phyloP scores from a whole-genome alignment of 1,284 basidiomycete genomes.

The Cystobasidium slooffiae region DNA sequence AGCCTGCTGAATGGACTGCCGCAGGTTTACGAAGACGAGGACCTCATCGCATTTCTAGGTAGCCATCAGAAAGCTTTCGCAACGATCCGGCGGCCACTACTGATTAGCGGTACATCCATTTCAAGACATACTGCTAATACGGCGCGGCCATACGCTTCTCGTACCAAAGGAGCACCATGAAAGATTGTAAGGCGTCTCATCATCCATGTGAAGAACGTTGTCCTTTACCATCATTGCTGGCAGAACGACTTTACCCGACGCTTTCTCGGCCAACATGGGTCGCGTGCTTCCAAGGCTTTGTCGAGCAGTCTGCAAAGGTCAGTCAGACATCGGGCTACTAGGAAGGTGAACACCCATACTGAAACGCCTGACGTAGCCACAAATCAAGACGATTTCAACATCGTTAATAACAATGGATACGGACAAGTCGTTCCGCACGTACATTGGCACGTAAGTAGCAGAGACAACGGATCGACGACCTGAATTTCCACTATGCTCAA shows the following conservation, averaged over 20 bases:
- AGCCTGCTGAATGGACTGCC: not conserved
- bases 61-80: not conserved
- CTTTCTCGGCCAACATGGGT: constrained; percentile 30
- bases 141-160: constrained; percentile 44
- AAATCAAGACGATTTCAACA: constrained; percentile 39
- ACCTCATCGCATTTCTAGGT: constrained; percentile 44
- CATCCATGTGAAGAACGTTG: not conserved
- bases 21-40: constrained; percentile 44
- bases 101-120: not conserved
- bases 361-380: constrained; percentile 6
- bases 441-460: constrained; percentile 44
- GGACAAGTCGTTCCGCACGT: constrained; percentile 44
- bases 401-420: constrained; percentile 45
- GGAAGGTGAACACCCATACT: not conserved
- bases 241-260: constrained; percentile 36
- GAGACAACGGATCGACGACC: not conserved
- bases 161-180: constrained; percentile 44
- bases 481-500: not conserved
- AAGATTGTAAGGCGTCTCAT: constrained; percentile 10
- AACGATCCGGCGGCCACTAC: not conserved
- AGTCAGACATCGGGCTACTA: not conserved
- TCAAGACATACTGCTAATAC: constrained; percentile 45
- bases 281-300: constrained; percentile 23
- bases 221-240: no score
- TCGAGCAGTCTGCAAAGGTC: constrained; percentile 32